Evolutionary conservation across 192 early-diverging fungal genomes (phyloP).

Genomic region (Coemansia sp.): DNA sequence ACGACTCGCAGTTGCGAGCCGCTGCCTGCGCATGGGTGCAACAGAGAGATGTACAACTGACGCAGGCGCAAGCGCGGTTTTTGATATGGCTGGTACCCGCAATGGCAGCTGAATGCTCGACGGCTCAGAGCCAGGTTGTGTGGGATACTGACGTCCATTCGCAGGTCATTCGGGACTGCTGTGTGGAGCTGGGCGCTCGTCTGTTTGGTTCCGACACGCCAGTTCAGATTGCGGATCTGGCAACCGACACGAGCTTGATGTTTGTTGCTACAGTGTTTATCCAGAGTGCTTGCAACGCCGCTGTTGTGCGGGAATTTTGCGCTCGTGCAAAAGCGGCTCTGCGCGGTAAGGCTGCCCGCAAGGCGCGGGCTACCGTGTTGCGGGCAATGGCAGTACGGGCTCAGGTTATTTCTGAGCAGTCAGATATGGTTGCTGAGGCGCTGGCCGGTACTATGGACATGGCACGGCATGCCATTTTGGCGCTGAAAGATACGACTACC

Average conservation of each 20-base stretch:
- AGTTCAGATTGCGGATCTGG: background rate
- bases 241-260: constrained; percentile 4
- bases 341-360: background rate
- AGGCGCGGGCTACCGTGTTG: background rate
- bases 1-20: constrained; percentile 15
- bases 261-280: constrained; percentile 21
- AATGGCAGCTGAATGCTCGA: constrained; percentile 2
- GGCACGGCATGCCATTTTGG: background rate
- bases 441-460: background rate
- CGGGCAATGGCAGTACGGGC: constrained; percentile 18
- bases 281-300: constrained; percentile 6
- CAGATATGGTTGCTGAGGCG: background rate
- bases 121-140: background rate
- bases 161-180: background rate
- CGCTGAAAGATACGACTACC: background rate
- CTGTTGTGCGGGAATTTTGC: background rate
- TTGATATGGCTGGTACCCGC: constrained; percentile 15
- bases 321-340: background rate
- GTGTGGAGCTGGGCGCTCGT: constrained; percentile 8
- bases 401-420: background rate
- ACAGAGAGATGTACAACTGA: background rate
- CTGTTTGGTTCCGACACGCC: constrained; percentile 1
- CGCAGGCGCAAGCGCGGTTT: background rate
- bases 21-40: constrained; percentile 20
- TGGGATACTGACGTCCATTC: constrained; percentile 23